Evolutionary conservation across 345 rosid species (phyloP).

Genomic region (Balakata baccata): DNA sequence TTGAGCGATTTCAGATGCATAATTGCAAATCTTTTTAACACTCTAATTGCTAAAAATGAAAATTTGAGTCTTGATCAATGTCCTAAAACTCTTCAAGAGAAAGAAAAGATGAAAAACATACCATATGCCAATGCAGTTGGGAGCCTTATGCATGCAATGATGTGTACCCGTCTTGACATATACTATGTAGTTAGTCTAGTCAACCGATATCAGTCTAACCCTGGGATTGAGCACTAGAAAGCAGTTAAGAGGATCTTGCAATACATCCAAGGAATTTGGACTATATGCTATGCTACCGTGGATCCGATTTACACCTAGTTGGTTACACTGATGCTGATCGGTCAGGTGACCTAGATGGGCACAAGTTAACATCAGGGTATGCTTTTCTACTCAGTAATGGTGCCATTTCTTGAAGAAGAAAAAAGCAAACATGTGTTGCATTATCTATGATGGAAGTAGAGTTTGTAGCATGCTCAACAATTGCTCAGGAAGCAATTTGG

Average conservation of each 20-base stretch:
- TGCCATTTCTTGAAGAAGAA: background rate
- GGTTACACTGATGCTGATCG: background rate
- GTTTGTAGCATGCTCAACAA: too few species aligned
- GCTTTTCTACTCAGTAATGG: slow-evolving; percentile 2
- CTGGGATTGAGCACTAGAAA: background rate
- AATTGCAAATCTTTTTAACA: background rate
- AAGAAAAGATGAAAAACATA: background rate
- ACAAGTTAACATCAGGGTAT: slow-evolving; percentile 3
- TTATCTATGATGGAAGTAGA: too few species aligned
- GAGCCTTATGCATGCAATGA: background rate
- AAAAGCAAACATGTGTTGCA: slow-evolving; percentile 1
- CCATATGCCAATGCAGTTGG: background rate
- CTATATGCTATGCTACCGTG: background rate
- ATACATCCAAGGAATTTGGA: background rate
- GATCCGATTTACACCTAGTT: background rate
- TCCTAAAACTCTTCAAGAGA: slow-evolving; percentile 8
- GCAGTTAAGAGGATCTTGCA: background rate
- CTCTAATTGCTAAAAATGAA: background rate
- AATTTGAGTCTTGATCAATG: background rate
- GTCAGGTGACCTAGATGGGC: background rate
- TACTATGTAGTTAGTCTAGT: background rate
- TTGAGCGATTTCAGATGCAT: background rate
- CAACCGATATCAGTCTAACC: background rate
- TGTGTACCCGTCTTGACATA: background rate
- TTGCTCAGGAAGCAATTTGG: too few species aligned